Percentiles rank a stretch among this genome's conserved stretches.
These are phyloP conservation scores for Sporothrix pseudoabietina DNA, from an alignment of 2,329 filamentous ascomycete genomes.

Conservation along the genomic window DNA sequence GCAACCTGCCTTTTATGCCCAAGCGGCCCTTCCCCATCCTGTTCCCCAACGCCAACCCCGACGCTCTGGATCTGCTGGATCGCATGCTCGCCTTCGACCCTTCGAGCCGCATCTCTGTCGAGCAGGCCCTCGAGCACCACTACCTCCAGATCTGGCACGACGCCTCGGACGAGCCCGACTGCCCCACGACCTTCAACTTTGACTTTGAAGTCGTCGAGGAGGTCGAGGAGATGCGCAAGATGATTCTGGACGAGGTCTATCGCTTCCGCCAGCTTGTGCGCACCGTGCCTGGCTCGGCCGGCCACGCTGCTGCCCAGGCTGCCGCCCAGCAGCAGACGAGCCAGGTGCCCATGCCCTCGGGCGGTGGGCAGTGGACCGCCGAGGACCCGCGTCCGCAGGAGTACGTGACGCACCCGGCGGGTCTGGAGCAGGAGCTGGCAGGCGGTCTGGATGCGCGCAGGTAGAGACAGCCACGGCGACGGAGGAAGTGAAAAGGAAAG, in stretches of 20 bases:
- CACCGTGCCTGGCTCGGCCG: constrained; percentile 49
- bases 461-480: constrained; percentile 29
- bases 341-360: constrained; percentile 57
- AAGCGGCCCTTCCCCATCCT: constrained; percentile 87
- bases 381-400: constrained; percentile 64
- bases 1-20: constrained; percentile 91
- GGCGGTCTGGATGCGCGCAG: constrained; percentile 58
- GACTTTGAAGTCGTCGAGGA: constrained; percentile 98
- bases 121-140: constrained; percentile 91
- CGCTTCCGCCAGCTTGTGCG: constrained; percentile 72
- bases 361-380: constrained; percentile 57
- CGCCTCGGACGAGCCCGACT: constrained; percentile 89
- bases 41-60: constrained; percentile 93
- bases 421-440: constrained; percentile 62
- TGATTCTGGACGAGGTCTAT: constrained; percentile 94
- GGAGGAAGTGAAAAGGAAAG: background rate
- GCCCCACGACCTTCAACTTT: constrained; percentile 95
- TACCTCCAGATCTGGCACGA: constrained; percentile 99
- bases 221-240: constrained; percentile 89
- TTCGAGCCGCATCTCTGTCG: constrained; percentile 87
- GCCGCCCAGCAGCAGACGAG: constrained; percentile 42
- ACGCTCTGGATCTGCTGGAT: constrained; percentile 92
- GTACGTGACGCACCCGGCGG: constrained; percentile 52
- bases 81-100: constrained; percentile 98
- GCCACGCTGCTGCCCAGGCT: constrained; percentile 34